A percentile compares a stretch with the other conserved stretches of the same genome.
Evolutionary conservation across 2,329 filamentous ascomycete genomes (phyloP).

Genomic region (Emydomyces testavorans): DNA sequence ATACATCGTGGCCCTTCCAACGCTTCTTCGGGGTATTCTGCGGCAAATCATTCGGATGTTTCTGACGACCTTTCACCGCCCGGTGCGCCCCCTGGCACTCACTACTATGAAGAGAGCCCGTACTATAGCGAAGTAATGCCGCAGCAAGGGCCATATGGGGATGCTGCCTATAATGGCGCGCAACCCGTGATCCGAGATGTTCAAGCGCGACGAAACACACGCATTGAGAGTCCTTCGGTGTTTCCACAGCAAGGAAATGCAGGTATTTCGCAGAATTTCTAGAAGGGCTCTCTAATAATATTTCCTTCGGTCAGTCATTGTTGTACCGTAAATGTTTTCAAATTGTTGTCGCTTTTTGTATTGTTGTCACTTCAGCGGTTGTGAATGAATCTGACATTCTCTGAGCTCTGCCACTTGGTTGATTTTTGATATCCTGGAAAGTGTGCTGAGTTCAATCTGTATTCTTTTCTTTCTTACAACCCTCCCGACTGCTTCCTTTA

Average conservation of each 20-base stretch:
- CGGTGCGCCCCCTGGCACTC: slow-evolving; percentile 35
- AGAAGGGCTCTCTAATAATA: slow-evolving; percentile 19
- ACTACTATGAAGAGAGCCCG: slow-evolving; percentile 45
- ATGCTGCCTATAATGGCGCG: slow-evolving; percentile 28
- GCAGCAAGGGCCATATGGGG: slow-evolving; percentile 43
- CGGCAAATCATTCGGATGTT: slow-evolving; percentile 58
- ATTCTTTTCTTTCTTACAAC: not conserved
- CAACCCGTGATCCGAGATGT: slow-evolving; percentile 89
- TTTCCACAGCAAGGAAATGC: slow-evolving; percentile 63
- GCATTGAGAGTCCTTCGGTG: slow-evolving; percentile 82
- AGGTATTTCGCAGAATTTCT: slow-evolving; percentile 96
- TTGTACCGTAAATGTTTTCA: not conserved
- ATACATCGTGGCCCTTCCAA: slow-evolving; percentile 87
- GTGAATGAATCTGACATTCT: not conserved
- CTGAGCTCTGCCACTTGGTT: not conserved
- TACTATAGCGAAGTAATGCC: slow-evolving; percentile 42
- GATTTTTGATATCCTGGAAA: slow-evolving; percentile 6
- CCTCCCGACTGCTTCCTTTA: slow-evolving; percentile 10
- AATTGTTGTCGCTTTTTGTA: not conserved
- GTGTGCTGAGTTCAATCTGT: not conserved
- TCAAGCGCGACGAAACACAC: slow-evolving; percentile 78
- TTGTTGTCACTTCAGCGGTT: not conserved
- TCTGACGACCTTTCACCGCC: slow-evolving; percentile 46
- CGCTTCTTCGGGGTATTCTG: slow-evolving; percentile 90
- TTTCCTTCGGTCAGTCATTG: not conserved